These are phyloP conservation scores for Claviceps capensis DNA, from an alignment of 2,329 filamentous ascomycete genomes.

Conservation along the genomic window DNA sequence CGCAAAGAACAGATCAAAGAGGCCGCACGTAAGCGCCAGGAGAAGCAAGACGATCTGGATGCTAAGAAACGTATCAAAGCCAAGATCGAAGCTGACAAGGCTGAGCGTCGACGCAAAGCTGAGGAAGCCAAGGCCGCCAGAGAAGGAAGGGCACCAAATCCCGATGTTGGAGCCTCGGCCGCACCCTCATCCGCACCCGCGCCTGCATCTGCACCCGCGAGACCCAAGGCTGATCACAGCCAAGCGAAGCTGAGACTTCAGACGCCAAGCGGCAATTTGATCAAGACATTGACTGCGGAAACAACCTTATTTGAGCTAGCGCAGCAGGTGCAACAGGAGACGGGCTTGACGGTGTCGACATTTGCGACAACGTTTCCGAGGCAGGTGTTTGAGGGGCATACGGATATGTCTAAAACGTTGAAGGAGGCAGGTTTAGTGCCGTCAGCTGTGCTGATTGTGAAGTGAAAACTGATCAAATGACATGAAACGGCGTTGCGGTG, in stretches of 20 bases:
- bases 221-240: conserved; percentile 57
- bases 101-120: conserved; percentile 70
- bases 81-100: conserved; percentile 90
- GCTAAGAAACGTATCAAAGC: conserved; percentile 83
- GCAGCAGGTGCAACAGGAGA: conserved; percentile 58
- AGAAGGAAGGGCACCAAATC: conserved; percentile 51
- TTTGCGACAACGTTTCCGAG: conserved; percentile 81
- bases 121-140: conserved; percentile 75
- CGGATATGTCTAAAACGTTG: conserved; percentile 78
- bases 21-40: conserved; percentile 69
- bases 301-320: conserved; percentile 91
- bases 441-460: conserved; percentile 75
- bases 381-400: conserved; percentile 56
- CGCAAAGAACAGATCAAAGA: conserved; percentile 89
- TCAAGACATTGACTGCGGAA: conserved; percentile 78
- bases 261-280: conserved; percentile 56
- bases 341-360: conserved; percentile 53
- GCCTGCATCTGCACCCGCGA: conserved; percentile 36
- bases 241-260: conserved; percentile 76
- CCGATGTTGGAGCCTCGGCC: conserved; percentile 22
- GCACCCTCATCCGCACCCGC: conserved; percentile 13
- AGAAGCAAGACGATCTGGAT: conserved; percentile 74
- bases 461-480: conserved; percentile 22
- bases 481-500: background rate
- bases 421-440: conserved; percentile 87